Base-by-base conservation (phyloP, 805 yeast genomes). In the Candida suzukii region DNA sequence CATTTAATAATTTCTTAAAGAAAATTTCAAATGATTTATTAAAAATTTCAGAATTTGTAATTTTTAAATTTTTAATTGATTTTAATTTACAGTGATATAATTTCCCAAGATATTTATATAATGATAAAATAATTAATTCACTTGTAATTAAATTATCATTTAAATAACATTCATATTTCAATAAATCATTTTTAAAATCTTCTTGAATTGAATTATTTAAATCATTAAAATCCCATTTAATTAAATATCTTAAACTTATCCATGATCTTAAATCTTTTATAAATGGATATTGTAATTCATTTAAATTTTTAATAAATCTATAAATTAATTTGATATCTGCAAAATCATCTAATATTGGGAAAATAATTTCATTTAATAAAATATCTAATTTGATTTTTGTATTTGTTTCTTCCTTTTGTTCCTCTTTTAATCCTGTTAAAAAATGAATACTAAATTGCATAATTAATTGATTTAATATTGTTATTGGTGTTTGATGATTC, bases 201-300 rank as follows among this genome's bases (percentile, higher is more conserved):
- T 8, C 29, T 4, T 26, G n/a, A 4, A 10, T 13, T 10, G 29
- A 12, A 11, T n/a, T 26, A 3, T 17, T 7, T 31, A 31, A 16
- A 12, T 19, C 35, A 22, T 51, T 44, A 9, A 39, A 37, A 22
- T 39, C 45, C 26, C 43, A 39, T 5, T 31, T 11, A 10, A 45
- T 11, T 2, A 56, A 18, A 39, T 40, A 52, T 16, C 36, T 37
- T 14, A 53, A 17, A 20, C 49, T 40, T 19, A 56, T 27, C 45
- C 47, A 46, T 14, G 41, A 34, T 33, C 48, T 56, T 27, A 49
- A 29, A 7, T 34, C 29, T 29, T 25, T 22, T 4, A 37, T 28
- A 20, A 37, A n/a, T 28, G 33, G 39, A 9, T 25, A 17, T 10
- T 28, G 20, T 3, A 37, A 27, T 16, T 14, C 12, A 1, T 21